Evolutionary conservation across 768 basidiomycete genomes (phyloP).

Genomic region (Pleurotus djamor): DNA sequence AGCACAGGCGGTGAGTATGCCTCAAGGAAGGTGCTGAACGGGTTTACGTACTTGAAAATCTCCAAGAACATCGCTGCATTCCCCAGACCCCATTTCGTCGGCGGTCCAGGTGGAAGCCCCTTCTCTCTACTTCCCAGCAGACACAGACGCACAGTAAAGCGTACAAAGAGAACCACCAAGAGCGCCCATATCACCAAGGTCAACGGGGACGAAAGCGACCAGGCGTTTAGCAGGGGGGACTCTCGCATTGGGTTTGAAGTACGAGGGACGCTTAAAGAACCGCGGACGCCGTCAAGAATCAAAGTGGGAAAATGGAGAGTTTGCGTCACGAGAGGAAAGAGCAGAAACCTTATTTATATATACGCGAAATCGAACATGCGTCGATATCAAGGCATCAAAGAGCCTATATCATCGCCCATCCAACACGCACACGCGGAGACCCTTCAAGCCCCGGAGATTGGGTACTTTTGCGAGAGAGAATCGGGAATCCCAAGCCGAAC

Average conservation of each 20-base stretch:
- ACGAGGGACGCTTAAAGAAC: neutral
- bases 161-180: neutral
- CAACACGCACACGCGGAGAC: neutral
- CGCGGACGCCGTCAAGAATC: too few species aligned
- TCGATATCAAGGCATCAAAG: neutral
- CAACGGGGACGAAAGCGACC: neutral
- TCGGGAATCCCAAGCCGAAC: neutral
- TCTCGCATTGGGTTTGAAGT: neutral
- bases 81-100: constrained; percentile 17
- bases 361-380: neutral
- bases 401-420: neutral
- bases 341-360: neutral
- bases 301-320: neutral
- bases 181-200: neutral
- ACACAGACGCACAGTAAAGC: neutral
- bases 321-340: neutral
- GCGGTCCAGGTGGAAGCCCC: constrained; percentile 21
- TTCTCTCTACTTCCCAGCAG: constrained; percentile 1
- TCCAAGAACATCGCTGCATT: constrained; percentile 16
- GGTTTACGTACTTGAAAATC: constrained; percentile 1
- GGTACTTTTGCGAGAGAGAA: neutral
- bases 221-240: neutral
- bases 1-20: too few species aligned
- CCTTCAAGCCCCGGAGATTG: neutral
- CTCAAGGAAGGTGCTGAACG: neutral